phyloP scores from a whole-genome alignment of 208 protist genomes.

The Acanthamoeba sp. region DNA sequence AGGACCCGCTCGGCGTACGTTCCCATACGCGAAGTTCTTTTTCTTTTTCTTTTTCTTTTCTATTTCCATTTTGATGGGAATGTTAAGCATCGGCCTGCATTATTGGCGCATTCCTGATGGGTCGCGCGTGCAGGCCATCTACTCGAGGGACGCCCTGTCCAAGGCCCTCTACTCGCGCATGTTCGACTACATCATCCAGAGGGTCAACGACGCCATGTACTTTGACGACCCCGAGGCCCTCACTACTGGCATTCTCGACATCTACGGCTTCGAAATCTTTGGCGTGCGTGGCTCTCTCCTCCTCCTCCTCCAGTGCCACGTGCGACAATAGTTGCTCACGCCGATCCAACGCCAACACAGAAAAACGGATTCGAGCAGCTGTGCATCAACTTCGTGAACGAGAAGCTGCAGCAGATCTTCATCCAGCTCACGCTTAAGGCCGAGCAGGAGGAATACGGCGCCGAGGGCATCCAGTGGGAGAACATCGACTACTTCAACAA shows the following conservation, averaged over 20 bases:
- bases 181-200: constrained; percentile 96
- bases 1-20: constrained; percentile 44
- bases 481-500: constrained; percentile 98
- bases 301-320: no score
- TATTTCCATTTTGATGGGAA: no score
- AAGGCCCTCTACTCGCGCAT: constrained; percentile 96
- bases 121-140: constrained; percentile 6
- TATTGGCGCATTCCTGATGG: not conserved
- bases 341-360: not conserved
- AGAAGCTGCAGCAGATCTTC: constrained; percentile 99
- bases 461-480: constrained; percentile 96
- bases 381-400: constrained; percentile 93
- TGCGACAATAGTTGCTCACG: not conserved
- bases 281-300: constrained; percentile 69
- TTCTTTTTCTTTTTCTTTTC: not conserved
- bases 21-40: no score
- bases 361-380: constrained; percentile 73
- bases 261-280: constrained; percentile 93
- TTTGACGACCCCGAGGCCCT: constrained; percentile 86
- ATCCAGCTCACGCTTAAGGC: constrained; percentile 97
- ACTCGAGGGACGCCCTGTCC: constrained; percentile 94
- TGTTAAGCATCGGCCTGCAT: no score
- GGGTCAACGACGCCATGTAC: constrained; percentile 92
- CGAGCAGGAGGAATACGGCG: constrained; percentile 96
- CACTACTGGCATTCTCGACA: constrained; percentile 96